Percentiles rank a stretch among this genome's conserved stretches.
phyloP scores from a whole-genome alignment of 225 moss, liverwort and hornwort species.

The Bryum argenteum region DNA sequence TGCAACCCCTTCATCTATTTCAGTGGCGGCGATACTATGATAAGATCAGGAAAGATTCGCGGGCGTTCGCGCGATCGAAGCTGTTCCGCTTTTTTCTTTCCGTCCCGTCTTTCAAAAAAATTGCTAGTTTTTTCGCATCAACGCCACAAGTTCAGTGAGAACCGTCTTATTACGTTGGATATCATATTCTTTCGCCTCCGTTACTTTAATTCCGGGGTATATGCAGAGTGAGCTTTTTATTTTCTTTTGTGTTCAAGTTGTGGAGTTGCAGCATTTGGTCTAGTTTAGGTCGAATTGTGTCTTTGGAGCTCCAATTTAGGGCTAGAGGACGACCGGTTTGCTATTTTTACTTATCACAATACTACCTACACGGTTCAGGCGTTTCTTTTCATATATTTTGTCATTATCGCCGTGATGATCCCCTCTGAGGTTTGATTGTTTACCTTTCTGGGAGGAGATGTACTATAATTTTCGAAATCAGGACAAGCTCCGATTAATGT shows the following conservation, averaged over 20 bases:
- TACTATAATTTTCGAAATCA: no score
- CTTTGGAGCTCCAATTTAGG: constrained; percentile 39
- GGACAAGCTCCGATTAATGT: no score
- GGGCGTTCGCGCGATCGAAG: not conserved
- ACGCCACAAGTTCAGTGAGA: no score
- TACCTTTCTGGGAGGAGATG: no score
- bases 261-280: not conserved
- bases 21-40: not conserved
- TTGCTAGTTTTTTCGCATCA: no score
- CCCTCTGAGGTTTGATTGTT: no score
- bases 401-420: not conserved
- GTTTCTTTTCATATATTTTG: not conserved
- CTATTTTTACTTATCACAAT: not conserved
- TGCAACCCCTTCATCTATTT: not conserved
- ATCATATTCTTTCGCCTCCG: not conserved
- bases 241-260: not conserved
- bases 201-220: not conserved
- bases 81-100: not conserved
- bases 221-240: not conserved
- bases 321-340: constrained; percentile 17
- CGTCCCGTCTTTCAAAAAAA: no score
- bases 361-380: not conserved
- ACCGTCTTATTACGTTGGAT: no score
- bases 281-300: not conserved
- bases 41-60: not conserved